phyloP scores from a whole-genome alignment of 768 basidiomycete species.

The Asterophora lycoperdoides region DNA sequence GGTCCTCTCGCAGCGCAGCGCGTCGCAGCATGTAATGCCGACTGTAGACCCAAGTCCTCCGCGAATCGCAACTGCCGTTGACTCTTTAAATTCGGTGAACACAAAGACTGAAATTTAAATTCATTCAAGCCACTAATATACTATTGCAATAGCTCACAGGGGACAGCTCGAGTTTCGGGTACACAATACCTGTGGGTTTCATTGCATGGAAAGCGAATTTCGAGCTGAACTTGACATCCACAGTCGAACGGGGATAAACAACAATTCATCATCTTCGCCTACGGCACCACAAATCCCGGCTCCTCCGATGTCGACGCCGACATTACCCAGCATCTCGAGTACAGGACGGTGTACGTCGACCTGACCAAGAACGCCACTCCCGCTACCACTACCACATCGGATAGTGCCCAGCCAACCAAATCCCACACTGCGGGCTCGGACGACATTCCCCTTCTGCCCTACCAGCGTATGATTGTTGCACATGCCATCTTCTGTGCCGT shows the following conservation, averaged over 20 bases:
- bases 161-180: slow-evolving; percentile 42
- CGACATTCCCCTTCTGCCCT: slow-evolving; percentile 38
- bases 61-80: slow-evolving; percentile 40
- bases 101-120: background rate
- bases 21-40: slow-evolving; percentile 51
- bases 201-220: background rate
- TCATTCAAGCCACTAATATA: slow-evolving; percentile 4
- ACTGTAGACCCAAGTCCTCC: slow-evolving; percentile 50
- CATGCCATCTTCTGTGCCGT: slow-evolving; percentile 49
- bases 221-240: background rate
- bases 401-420: slow-evolving; percentile 17
- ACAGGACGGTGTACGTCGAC: slow-evolving; percentile 40
- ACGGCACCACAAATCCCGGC: slow-evolving; percentile 44
- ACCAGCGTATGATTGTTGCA: slow-evolving; percentile 48
- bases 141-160: slow-evolving; percentile 31
- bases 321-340: slow-evolving; percentile 44
- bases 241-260: slow-evolving; percentile 40
- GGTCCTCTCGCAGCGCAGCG: slow-evolving; percentile 63
- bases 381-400: slow-evolving; percentile 19
- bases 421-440: slow-evolving; percentile 11
- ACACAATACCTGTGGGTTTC: slow-evolving; percentile 43
- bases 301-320: slow-evolving; percentile 40
- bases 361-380: slow-evolving; percentile 32
- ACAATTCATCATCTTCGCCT: slow-evolving; percentile 57
- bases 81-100: slow-evolving; percentile 36